A percentile compares a stretch with the other conserved stretches of the same genome.
Evolutionary conservation across 768 basidiomycete genomes (phyloP).

Genomic region (Panellus pusillus): DNA sequence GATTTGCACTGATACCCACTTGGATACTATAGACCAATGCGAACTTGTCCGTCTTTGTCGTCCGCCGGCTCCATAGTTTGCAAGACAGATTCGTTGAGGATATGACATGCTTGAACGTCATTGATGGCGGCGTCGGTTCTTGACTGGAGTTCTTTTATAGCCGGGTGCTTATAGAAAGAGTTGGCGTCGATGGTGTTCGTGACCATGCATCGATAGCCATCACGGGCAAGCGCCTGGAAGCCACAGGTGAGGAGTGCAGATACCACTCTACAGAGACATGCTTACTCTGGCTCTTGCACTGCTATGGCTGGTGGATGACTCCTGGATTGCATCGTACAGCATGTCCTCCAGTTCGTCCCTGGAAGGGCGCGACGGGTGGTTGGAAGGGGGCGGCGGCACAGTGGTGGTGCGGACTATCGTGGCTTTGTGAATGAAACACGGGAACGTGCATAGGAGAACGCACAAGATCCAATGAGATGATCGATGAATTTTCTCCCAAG

Average conservation of each 20-base stretch:
- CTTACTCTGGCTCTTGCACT: constrained; percentile 2
- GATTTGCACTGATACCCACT: no score
- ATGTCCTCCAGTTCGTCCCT: not conserved
- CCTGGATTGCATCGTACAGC: not conserved
- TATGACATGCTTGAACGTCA: no score
- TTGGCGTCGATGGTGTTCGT: not conserved
- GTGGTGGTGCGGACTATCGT: constrained; percentile 3
- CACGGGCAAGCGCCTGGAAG: constrained; percentile 1
- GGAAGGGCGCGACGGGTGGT: constrained; percentile 8
- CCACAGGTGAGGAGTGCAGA: not conserved
- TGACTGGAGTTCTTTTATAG: not conserved
- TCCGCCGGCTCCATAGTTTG: no score
- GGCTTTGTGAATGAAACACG: not conserved
- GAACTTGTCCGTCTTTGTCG: no score
- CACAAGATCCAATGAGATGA: constrained; percentile 4
- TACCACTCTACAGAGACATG: not conserved
- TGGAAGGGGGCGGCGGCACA: not conserved
- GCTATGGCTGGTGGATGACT: not conserved
- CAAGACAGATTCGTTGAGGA: no score
- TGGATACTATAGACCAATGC: no score
- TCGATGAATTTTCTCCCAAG: not conserved
- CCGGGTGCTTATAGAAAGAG: not conserved
- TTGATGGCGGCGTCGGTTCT: no score
- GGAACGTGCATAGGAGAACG: constrained; percentile 1
- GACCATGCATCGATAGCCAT: constrained; percentile 8